phyloP scores from a whole-genome alignment of 768 basidiomycete genomes.

The Amanita rubescens region DNA sequence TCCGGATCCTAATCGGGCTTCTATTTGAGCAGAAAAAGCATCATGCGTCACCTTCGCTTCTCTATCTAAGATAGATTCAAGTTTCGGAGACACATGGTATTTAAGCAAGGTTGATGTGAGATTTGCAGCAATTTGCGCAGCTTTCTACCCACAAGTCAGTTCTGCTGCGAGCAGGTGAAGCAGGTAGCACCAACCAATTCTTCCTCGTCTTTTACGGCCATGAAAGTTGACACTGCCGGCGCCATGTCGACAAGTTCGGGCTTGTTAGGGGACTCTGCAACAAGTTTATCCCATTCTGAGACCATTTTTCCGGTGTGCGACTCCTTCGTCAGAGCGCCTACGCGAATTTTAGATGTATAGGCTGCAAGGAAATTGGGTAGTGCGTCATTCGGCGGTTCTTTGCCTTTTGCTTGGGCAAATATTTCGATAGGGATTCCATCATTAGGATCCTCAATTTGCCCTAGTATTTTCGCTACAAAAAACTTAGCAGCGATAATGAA shows the following conservation, averaged over 20 bases:
- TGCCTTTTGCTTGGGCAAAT: conserved; percentile 69
- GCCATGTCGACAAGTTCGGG: conserved; percentile 79
- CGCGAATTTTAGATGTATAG: conserved; percentile 54
- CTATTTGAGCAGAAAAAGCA: conserved; percentile 76
- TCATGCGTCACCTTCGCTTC: conserved; percentile 90
- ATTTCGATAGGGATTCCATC: conserved; percentile 66
- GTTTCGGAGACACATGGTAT: conserved; percentile 79
- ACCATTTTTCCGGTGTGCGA: conserved; percentile 78
- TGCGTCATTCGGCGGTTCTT: conserved; percentile 70
- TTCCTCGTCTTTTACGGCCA: conserved; percentile 87
- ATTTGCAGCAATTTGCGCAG: conserved; percentile 61
- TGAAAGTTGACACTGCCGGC: conserved; percentile 63
- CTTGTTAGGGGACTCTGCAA: conserved; percentile 46
- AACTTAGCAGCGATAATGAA: conserved; percentile 4
- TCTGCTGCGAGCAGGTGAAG: conserved; percentile 6
- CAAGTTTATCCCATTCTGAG: conserved; percentile 72
- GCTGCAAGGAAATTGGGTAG: conserved; percentile 58
- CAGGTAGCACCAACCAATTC: conserved; percentile 59
- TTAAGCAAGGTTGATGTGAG: conserved; percentile 82
- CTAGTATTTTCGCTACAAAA: conserved; percentile 70
- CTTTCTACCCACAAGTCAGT: conserved; percentile 48
- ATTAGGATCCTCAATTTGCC: conserved; percentile 60
- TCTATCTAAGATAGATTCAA: conserved; percentile 87
- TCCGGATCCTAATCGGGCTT: conserved; percentile 80
- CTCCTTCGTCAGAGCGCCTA: conserved; percentile 80